These are phyloP conservation scores for Trichoderma hamatum DNA, from an alignment of 2,329 filamentous ascomycete genomes.

Conservation along the genomic window DNA sequence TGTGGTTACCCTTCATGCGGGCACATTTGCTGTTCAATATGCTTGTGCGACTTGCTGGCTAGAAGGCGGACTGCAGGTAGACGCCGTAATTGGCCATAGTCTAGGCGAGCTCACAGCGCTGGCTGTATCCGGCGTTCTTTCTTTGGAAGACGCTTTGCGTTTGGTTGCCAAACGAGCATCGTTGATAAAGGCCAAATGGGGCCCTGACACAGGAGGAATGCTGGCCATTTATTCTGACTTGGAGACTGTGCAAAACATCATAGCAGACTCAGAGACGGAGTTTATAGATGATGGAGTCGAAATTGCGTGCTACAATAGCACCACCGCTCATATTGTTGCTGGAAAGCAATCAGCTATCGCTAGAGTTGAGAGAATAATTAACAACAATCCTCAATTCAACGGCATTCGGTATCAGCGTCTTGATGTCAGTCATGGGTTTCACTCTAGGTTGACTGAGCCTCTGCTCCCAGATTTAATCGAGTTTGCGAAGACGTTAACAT, in stretches of 20 bases:
- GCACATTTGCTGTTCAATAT: conserved; percentile 31
- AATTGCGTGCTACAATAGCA: conserved; percentile 42
- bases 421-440: conserved; percentile 26
- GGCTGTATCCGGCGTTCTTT: conserved; percentile 14
- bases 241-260: background rate
- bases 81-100: conserved; percentile 22
- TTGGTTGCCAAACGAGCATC: conserved; percentile 38
- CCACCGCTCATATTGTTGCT: conserved; percentile 37
- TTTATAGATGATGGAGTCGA: conserved; percentile 19
- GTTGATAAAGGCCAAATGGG: conserved; percentile 40
- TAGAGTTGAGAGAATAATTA: conserved; percentile 1
- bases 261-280: background rate
- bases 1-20: conserved; percentile 22
- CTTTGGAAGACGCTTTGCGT: conserved; percentile 31
- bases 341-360: conserved; percentile 34
- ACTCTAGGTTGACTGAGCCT: conserved; percentile 24
- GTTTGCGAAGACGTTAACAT: conserved; percentile 4
- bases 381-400: background rate
- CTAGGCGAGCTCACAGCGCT: conserved; percentile 18
- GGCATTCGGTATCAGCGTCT: conserved; percentile 18
- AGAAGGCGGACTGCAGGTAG: conserved; percentile 28
- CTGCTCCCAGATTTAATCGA: conserved; percentile 20
- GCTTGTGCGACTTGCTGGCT: conserved; percentile 32
- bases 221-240: conserved; percentile 31
- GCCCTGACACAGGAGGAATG: conserved; percentile 42